phyloP scores from a whole-genome alignment of 2,329 filamentous ascomycete genomes.

The Tolypocladium capitatum region DNA sequence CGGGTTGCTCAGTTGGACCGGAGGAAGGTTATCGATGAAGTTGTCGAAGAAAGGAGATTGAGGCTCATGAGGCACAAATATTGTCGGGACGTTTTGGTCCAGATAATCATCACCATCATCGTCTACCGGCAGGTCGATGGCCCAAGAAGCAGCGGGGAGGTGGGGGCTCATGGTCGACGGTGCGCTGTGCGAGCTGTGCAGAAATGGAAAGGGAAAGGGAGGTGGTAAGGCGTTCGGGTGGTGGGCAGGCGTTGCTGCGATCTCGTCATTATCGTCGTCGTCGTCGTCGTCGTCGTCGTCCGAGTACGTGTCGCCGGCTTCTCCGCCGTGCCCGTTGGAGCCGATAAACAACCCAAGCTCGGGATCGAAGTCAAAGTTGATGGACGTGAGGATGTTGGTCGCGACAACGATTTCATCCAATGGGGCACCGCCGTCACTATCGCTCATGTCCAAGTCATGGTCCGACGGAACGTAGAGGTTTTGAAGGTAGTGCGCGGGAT shows the following conservation, averaged over 20 bases:
- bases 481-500: constrained; percentile 1
- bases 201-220: background rate
- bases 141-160: background rate
- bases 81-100: background rate
- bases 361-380: constrained; percentile 2
- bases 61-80: background rate
- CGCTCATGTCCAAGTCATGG: constrained; percentile 21
- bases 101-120: background rate
- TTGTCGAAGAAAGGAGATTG: background rate
- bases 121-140: background rate
- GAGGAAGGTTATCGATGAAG: constrained; percentile 2
- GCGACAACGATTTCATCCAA: constrained; percentile 5
- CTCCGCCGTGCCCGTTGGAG: background rate
- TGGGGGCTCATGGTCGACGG: background rate
- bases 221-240: background rate
- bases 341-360: background rate
- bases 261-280: background rate
- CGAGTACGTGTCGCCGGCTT: background rate
- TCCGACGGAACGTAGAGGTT: constrained; percentile 4
- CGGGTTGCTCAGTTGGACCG: constrained; percentile 16
- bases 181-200: background rate
- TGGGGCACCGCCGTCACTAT: constrained; percentile 19
- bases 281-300: background rate
- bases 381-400: background rate
- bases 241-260: background rate